Evolutionary conservation across 2,329 filamentous ascomycete genomes (phyloP), one percentile per base, ranked within the genome.

Genomic region (Curvularia spicifera): DNA sequence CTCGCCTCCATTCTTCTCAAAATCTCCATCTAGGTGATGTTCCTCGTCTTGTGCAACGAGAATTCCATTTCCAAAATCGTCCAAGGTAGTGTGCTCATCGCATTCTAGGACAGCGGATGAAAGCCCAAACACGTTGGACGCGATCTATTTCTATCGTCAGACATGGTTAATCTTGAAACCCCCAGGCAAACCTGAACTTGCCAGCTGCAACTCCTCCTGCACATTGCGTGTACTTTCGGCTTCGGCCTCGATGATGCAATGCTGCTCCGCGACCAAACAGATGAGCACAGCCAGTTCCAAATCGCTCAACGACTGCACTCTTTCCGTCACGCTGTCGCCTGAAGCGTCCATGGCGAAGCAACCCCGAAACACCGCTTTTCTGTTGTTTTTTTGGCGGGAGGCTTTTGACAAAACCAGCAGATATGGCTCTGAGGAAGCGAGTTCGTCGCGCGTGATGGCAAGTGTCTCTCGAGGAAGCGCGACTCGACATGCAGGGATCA

Each of bases 271-370:
- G 61, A 93, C 84, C 51, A 98, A 85, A 72, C 90, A 93, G 50
- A 97, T 85, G 40, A 98, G 83, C 13, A 90, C 80, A 24, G 94
- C 95, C 59, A 98, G 86, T 78, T 97, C 93, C 40, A 97, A 83
- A 79, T 97, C 93, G 71, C 89, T 91, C 63, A 98, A 83, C 66
- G 87, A 84, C 71, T 93, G 90, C 68, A 96, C 85, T 76, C 89
- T 89, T 5, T 51, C 42, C 5, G 52, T 48, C n/a, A 59, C 18
- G 5, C 22, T 9, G n/a, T 56, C 52, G 12, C 43, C 44, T 18
- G 44, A 8, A 33, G 13, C 10, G 1, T 39, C 44, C 55, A 57
- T 57, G 0, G 5, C 13, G 9, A 31, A 9, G 15, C 2, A 15
- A 18, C 2, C 2, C 13, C 12, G 33, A 15, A 3, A 35, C 33